Conservation (phyloP, 768 basidiomycete genomes). For the Suillus bovinus region DNA sequence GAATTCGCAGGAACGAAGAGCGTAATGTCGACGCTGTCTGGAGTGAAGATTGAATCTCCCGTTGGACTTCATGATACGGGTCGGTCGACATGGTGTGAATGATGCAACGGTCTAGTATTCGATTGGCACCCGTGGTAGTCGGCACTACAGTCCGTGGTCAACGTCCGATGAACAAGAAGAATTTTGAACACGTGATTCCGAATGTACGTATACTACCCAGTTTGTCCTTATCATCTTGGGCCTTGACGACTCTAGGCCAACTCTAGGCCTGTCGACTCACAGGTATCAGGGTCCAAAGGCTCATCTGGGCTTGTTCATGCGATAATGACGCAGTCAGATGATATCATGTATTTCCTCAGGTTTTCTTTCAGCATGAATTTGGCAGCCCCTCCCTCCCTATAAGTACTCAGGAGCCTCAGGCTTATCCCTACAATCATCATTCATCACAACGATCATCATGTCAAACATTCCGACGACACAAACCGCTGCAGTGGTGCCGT, state of each 20-base stretch:
- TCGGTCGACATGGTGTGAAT: slow-evolving; percentile 59
- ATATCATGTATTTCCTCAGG: no score
- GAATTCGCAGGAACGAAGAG: slow-evolving; percentile 77
- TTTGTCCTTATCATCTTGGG: no score
- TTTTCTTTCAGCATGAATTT: no score
- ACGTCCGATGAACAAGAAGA: background rate
- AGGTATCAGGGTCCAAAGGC: no score
- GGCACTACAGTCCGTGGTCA: background rate
- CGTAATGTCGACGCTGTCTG: slow-evolving; percentile 70
- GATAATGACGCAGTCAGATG: no score
- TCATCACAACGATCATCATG: slow-evolving; percentile 9
- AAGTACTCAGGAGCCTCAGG: background rate
- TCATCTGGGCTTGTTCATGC: no score
- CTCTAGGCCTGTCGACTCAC: no score
- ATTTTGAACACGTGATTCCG: slow-evolving; percentile 7
- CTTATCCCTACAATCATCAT: no score
- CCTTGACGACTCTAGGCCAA: no score
- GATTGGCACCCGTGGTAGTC: background rate
- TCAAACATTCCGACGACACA: slow-evolving; percentile 41
- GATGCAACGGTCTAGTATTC: background rate
- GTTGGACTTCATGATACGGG: slow-evolving; percentile 86
- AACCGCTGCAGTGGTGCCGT: slow-evolving; percentile 40
- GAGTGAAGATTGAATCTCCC: slow-evolving; percentile 77
- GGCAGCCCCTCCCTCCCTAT: background rate
- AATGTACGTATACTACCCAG: no score